phyloP scores from a whole-genome alignment of 1,284 basidiomycete species.

The Austroboletus novae-zelandiae region DNA sequence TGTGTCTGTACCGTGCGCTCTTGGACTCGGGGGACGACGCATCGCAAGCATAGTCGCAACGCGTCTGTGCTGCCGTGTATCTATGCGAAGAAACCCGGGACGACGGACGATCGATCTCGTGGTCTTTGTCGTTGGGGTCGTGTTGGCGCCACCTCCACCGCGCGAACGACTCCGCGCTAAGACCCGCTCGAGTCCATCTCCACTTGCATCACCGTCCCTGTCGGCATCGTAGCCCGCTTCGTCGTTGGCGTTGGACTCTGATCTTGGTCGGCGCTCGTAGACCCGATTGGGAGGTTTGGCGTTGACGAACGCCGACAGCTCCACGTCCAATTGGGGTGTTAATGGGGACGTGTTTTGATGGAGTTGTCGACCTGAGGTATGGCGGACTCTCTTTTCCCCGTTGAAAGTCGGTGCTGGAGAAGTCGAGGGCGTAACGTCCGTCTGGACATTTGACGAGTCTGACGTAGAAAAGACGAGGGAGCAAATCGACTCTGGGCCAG shows the following conservation, averaged over 20 bases:
- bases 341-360: not conserved
- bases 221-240: slow-evolving; percentile 30
- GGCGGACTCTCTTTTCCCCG: slow-evolving; percentile 11
- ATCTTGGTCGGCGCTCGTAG: not conserved
- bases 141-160: not conserved
- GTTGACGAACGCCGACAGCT: not conserved
- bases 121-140: not conserved
- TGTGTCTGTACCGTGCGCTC: not conserved
- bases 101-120: slow-evolving; percentile 1
- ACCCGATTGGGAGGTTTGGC: not conserved
- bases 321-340: not conserved
- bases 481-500: slow-evolving; percentile 10
- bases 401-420: slow-evolving; percentile 14
- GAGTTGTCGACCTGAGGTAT: slow-evolving; percentile 9
- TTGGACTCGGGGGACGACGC: not conserved
- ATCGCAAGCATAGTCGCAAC: slow-evolving; percentile 23
- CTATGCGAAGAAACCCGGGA: slow-evolving; percentile 21
- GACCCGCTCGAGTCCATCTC: not conserved
- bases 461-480: slow-evolving; percentile 14
- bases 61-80: slow-evolving; percentile 25
- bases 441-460: slow-evolving; percentile 17
- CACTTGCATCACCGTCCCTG: slow-evolving; percentile 9
- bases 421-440: slow-evolving; percentile 18
- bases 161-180: not conserved
- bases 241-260: slow-evolving; percentile 5